Base-by-base conservation (phyloP, 1,284 basidiomycete species). In the Ceratobasidium theobromae region DNA sequence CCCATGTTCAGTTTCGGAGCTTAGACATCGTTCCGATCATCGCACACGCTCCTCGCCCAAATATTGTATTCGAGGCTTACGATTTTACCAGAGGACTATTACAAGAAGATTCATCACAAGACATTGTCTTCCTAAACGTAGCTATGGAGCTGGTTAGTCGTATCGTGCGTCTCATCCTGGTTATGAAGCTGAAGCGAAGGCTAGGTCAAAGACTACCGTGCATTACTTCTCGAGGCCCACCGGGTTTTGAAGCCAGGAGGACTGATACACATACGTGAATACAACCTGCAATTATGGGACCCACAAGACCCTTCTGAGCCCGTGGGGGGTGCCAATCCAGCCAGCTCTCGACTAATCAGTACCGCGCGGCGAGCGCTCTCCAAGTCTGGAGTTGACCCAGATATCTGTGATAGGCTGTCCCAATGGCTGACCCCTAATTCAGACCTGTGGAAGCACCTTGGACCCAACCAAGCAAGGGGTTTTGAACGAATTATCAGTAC, bases 191-290 rank as follows among this genome's bases (percentile, higher is more conserved):
- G 18, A 45, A 8, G 9, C 35, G 8, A 38, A 32, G 38, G 14
- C 11, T 9, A 60, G 57, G 32, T 49, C 8, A 60, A 60, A 25
- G 57, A 60, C 21, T 60, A 60, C 23, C 57, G 28, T 9, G 45
- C 45, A 5, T 45, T 60, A 14, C 45, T 60, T 23, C 57, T 41
- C 16, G 57, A 60, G n/a, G 45, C 14, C 2, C 28, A 60, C 16
- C 57, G 57, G 8, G 57, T 60, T 8, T 32, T 60, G 9, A 41
- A 45, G 3, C 57, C 57, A n/a, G 57, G 57, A 5, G 57, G 57
- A 8, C 43, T 60, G 18, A 35, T 60, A 18, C 45, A 60, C 12
- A 46, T 60, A 12, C 41, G 41, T 11, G 57, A 60, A 12, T 60
- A 48, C 21, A 38, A 48, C 23, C 11, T 27, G 1, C 21, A 12